Evolutionary conservation across 345 rosid species (phyloP), one percentile per base, ranked within the genome.

Genomic region (Eutrema yunnanense): DNA sequence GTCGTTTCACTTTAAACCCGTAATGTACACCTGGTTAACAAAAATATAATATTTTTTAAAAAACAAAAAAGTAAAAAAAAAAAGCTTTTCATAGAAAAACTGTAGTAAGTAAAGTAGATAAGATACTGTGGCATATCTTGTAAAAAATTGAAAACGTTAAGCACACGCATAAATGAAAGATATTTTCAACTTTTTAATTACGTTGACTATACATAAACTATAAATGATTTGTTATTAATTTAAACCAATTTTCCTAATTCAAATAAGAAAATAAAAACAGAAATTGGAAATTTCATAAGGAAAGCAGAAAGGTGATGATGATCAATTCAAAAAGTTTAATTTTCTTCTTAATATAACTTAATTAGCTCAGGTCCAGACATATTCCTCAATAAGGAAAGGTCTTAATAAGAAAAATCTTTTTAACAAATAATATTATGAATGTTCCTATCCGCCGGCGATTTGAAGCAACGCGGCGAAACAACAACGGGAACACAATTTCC

Each of bases 391-490:
- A 52, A 16, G 0, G 16, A 16, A 16, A 40, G 8, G 3, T 27
- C 13, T 37, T 41, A 3, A 30, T n/a, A 32, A 37, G 46, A 47
- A 26, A 46, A 33, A 34, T 30, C 13, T 8, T 19, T 69, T 13
- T 42, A 65, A 27, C 41, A 64, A 26, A 63, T 72, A n/a, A 54
- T 9, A 62, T 64, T 73, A 64, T 27, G 76, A 13, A 46, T 46
- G 43, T 51, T 71, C 6, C n/a, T 30, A 13, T 44, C 34, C 26
- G 43, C 6, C 34, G 69, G 27, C 42, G 71, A 54, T 41, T 8
- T 33, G 10, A 40, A 60, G 53, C 78, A 85, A 53, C 78, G 87
- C 5, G 82, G 88, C 41, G 89, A 69, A 75, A 82, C 93, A 56
- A 80, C 87, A 71, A 82, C 62, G 0, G 88, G 84, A 58, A 12